Base-by-base conservation (phyloP, 495 filamentous ascomycete species). In the Bombardia bombarda region DNA sequence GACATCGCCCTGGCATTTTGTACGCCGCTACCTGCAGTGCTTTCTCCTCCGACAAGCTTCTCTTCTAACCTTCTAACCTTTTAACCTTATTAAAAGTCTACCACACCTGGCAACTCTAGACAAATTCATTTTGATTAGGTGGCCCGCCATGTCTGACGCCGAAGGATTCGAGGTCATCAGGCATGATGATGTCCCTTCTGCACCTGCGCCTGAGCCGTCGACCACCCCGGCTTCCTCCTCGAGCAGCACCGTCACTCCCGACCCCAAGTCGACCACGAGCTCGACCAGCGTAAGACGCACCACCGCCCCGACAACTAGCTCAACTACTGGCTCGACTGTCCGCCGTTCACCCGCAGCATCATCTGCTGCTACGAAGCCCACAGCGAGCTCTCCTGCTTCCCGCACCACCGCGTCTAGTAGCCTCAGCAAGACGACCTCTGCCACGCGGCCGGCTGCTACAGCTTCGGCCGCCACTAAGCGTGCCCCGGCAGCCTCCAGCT, bases 91-190 rank as follows among this genome's bases (percentile, higher is more conserved):
- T n/a, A n/a, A n/a, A n/a, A n/a, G n/a, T n/a, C n/a, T n/a, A n/a
- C 16, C 36, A 21, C 20, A 18, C 21, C n/a, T 18, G 20, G 8
- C 23, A 25, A 13, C n/a, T 14, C 7, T 25, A 14, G 22, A 13
- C 10, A 3, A 7, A 30, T 30, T 7, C 16, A 1, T 4, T 9
- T 42, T 16, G n/a, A 10, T 33, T 24, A 20, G 14, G 16, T 40
- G 20, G 49, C 45, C 60, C 55, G 58, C 24, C 55, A 70, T 72
- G 67, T 69, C 68, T 45, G 68, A 72, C 53, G 58, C 48, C 49
- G 67, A 69, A 24, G 56, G 56, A 35, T 55, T 62, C 47, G 66
- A 68, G 34, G 62, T 60, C 42, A 59, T 56, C 53, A 60, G 65
- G 52, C 63, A 61, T 37, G 53, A 56, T 12, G 64, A 64, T 42